Conservation (phyloP, 805 yeast species). For the Ogataea zsoltii region DNA sequence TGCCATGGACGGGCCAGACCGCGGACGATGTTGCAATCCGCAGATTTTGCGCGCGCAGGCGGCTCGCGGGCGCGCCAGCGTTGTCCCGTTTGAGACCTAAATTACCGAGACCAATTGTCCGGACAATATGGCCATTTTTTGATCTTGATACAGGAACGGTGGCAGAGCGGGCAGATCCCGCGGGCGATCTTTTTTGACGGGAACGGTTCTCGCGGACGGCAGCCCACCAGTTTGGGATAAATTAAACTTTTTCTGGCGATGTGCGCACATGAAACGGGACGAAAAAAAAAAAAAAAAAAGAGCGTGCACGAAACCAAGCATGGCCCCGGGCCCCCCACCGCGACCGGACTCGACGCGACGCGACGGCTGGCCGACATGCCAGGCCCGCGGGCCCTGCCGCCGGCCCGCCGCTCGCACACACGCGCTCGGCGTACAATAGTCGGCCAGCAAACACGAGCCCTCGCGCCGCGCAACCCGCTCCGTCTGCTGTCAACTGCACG, state of each 20-base stretch:
- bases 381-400: no score
- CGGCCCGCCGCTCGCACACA: no score
- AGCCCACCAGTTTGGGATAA: neutral
- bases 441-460: no score
- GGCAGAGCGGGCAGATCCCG: neutral
- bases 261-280: neutral
- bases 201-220: constrained; percentile 3
- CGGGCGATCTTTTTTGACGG: neutral
- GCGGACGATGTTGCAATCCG: neutral
- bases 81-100: neutral
- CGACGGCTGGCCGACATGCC: no score
- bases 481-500: no score
- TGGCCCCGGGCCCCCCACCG: no score
- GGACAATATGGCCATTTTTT: neutral
- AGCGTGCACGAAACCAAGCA: neutral
- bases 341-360: no score
- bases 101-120: constrained; percentile 3
- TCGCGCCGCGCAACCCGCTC: no score
- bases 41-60: no score
- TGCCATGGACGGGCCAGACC: neutral
- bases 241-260: neutral
- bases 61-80: no score
- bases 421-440: no score
- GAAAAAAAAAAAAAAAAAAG: no score
- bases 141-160: neutral